These are phyloP conservation scores for Metschnikowia drakensbergensis DNA, from an alignment of 805 yeast species.

Conservation along the genomic window DNA sequence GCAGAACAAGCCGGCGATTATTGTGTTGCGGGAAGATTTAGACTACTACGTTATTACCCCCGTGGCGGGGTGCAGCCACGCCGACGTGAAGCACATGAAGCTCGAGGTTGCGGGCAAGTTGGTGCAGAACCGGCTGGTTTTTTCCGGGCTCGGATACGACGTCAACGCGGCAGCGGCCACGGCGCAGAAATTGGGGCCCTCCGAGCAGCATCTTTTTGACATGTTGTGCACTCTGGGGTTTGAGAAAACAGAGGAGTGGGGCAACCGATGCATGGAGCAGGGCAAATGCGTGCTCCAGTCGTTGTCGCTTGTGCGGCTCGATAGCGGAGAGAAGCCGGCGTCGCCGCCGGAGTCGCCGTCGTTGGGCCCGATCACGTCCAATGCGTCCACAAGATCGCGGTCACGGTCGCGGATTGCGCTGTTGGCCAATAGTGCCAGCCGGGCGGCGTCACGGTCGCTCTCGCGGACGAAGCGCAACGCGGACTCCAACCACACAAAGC, in stretches of 20 bases:
- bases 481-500: conserved; percentile 50
- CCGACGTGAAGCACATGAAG: conserved; percentile 66
- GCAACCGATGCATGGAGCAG: conserved; percentile 83
- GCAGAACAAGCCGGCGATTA: conserved; percentile 80
- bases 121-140: conserved; percentile 55
- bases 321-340: conserved; percentile 28
- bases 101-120: conserved; percentile 67
- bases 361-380: conserved; percentile 43
- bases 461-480: conserved; percentile 44
- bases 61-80: conserved; percentile 47
- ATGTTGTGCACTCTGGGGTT: conserved; percentile 94
- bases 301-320: conserved; percentile 64
- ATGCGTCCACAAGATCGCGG: conserved; percentile 29
- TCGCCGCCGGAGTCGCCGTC: conserved; percentile 43
- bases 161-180: conserved; percentile 25
- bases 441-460: conserved; percentile 57
- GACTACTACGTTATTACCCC: conserved; percentile 92
- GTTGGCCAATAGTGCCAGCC: conserved; percentile 52
- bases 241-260: conserved; percentile 68
- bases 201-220: conserved; percentile 90
- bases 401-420: conserved; percentile 52
- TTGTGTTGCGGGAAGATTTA: conserved; percentile 88
- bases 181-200: conserved; percentile 65
- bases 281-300: conserved; percentile 84
- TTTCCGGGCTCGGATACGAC: conserved; percentile 73